Base-by-base conservation (phyloP, 352 stramenopile species). In the Globisporangium perplexum region DNA sequence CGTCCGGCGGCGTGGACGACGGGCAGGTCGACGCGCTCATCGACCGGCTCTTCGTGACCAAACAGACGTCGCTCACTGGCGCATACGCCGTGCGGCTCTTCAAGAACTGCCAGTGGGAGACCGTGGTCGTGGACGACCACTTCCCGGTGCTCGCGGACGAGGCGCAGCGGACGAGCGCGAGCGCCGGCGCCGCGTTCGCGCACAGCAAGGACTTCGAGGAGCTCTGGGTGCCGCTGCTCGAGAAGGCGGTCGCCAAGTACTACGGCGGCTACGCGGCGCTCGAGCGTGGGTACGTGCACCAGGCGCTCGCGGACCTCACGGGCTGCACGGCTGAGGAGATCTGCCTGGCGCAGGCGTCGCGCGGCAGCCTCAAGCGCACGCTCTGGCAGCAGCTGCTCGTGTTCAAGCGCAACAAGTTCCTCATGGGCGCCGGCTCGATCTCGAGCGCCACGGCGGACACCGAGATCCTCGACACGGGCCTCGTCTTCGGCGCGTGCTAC, bases 231-330 rank as follows among this genome's bases (percentile, higher is more conserved):
- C 84, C 89, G 24, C 59, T 98, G 20, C 64, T 97, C n/a, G 90
- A 97, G 59, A 97, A 97, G 64, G 88, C 88, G 8, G 94, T 95
- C 30, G 90, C 90, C 14, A 97, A 97, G 53, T 97, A 96, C 62
- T 90, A 95, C 38, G 88, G 89, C 8, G 85, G 86, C 0, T 97
- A 96, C 57, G 80, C 81, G 10, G 71, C 82, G 17, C 68, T 98
- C 3, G 86, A 97, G 66, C 63, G 69, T 7, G 79, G 79, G 7
- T 96, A 90, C 62, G 90, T 97, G n/a, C 89, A 97, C 61, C 84
- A 96, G 47, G 91, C 90, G 28, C 71, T 98, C 20, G 67, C 86
- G 30, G 76, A 85, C 24, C 74, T 97, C 24, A 97, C 91, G 7
- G 85, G 90, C 3, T 95, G 72, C 55, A 77, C 87, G 12, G 84